phyloP scores from a whole-genome alignment of 192 early-diverging fungal genomes.

The Backusella sp. region DNA sequence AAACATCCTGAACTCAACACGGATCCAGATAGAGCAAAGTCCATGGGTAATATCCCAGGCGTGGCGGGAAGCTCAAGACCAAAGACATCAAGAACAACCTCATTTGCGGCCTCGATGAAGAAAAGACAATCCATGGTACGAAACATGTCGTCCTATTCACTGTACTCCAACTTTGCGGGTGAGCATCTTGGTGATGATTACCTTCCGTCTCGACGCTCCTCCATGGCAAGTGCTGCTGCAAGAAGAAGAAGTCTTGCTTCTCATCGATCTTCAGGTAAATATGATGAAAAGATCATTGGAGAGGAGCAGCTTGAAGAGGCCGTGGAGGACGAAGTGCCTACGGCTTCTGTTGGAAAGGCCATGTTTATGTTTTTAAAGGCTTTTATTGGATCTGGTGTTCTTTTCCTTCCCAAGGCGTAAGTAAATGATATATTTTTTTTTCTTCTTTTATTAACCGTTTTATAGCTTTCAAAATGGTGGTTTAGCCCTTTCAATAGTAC shows the following conservation, averaged over 20 bases:
- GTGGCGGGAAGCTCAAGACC: background rate
- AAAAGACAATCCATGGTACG: background rate
- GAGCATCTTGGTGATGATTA: background rate
- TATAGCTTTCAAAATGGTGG: slow-evolving; percentile 58
- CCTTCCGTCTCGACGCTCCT: background rate
- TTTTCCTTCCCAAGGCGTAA: slow-evolving; percentile 52
- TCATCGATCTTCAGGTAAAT: background rate
- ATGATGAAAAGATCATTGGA: background rate
- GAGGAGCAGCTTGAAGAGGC: background rate
- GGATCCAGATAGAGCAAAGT: background rate
- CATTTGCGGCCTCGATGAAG: slow-evolving; percentile 11
- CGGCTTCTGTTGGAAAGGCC: slow-evolving; percentile 49
- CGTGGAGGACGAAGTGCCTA: slow-evolving; percentile 7
- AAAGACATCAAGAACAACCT: background rate
- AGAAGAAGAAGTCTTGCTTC: background rate
- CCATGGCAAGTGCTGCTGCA: background rate
- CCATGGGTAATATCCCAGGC: background rate
- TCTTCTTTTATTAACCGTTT: background rate
- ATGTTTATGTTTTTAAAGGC: slow-evolving; percentile 62
- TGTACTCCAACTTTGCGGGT: slow-evolving; percentile 23
- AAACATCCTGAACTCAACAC: background rate
- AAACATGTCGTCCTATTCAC: slow-evolving; percentile 3
- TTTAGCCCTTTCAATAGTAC: slow-evolving; percentile 53
- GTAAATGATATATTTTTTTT: background rate
- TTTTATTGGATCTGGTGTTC: slow-evolving; percentile 56